Percentiles rank a stretch among this genome's conserved stretches.
Evolutionary conservation across 23 red algal genomes (phyloP).

Genomic region (Gracilaria gracilis): DNA sequence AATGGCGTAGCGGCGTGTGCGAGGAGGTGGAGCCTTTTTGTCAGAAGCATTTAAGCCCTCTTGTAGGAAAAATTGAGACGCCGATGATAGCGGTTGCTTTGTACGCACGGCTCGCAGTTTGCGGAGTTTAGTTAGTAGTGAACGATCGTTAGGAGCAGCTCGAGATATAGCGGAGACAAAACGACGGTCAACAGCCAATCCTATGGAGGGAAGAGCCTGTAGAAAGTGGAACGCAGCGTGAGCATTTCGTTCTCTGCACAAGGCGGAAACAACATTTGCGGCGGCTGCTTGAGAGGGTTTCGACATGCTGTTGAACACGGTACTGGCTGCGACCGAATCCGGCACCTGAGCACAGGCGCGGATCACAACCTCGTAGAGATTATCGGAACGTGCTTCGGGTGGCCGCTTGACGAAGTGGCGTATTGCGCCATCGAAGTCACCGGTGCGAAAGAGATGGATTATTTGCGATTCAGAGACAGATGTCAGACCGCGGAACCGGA

Average conservation of each 20-base stretch:
- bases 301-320: conserved; percentile 43
- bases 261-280: conserved; percentile 42
- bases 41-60: not conserved
- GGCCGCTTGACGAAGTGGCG: conserved; percentile 41
- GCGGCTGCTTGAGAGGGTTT: conserved; percentile 48
- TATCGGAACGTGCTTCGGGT: conserved; percentile 9
- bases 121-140: not conserved
- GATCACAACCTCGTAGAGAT: conserved; percentile 58
- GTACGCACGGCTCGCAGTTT: conserved; percentile 1
- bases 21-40: not conserved
- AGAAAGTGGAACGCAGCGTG: conserved; percentile 48
- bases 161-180: conserved; percentile 41
- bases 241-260: conserved; percentile 47
- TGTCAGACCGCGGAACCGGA: not conserved
- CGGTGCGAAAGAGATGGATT: conserved; percentile 44
- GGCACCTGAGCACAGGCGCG: conserved; percentile 70
- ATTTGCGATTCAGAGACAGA: conserved; percentile 43
- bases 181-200: conserved; percentile 40
- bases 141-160: conserved; percentile 8
- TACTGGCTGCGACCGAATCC: conserved; percentile 59
- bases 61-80: conserved; percentile 42
- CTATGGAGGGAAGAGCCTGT: not conserved
- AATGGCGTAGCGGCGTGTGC: not conserved
- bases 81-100: conserved; percentile 22
- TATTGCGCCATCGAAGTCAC: conserved; percentile 47